phyloP scores from a whole-genome alignment of 768 basidiomycete genomes.

The Collybiopsis confluens region DNA sequence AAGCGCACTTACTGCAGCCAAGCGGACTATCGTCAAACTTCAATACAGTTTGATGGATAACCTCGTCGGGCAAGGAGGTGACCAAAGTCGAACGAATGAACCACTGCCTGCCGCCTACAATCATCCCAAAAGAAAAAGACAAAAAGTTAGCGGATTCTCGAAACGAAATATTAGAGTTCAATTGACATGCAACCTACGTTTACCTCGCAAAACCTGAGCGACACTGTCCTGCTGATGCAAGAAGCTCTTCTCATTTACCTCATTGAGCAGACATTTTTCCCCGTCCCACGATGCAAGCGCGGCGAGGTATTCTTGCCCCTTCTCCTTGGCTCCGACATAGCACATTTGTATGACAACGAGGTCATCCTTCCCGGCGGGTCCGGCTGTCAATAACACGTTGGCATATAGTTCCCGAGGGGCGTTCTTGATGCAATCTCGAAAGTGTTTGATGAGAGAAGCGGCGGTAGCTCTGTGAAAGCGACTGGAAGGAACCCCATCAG shows the following conservation, averaged over 20 bases:
- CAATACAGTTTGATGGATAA: slow-evolving; percentile 78
- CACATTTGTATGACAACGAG: slow-evolving; percentile 92
- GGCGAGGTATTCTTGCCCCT: slow-evolving; percentile 75
- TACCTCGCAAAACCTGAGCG: slow-evolving; percentile 83
- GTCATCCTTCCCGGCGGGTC: slow-evolving; percentile 78
- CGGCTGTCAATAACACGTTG: slow-evolving; percentile 87
- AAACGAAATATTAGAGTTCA: too few relatives aligned
- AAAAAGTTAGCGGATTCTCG: too few relatives aligned
- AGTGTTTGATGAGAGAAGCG: slow-evolving; percentile 84
- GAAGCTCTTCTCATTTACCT: slow-evolving; percentile 88
- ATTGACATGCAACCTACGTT: slow-evolving; percentile 55
- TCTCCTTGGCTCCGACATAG: slow-evolving; percentile 72
- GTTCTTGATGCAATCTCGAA: slow-evolving; percentile 88
- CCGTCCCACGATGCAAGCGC: slow-evolving; percentile 86
- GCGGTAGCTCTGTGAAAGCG: slow-evolving; percentile 87
- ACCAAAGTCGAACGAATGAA: slow-evolving; percentile 86
- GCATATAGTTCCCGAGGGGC: slow-evolving; percentile 86
- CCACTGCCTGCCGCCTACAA: slow-evolving; percentile 77
- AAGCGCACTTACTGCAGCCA: slow-evolving; percentile 74
- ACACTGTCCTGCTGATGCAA: slow-evolving; percentile 89
- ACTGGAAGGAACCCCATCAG: slow-evolving; percentile 33
- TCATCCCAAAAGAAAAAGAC: too few relatives aligned
- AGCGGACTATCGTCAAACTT: slow-evolving; percentile 81
- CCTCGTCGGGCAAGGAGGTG: slow-evolving; percentile 79
- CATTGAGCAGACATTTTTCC: slow-evolving; percentile 80